Evolutionary conservation across 2,329 filamentous ascomycete species (phyloP), one percentile per base, ranked within the genome.

Genomic region (Colletotrichum scovillei): DNA sequence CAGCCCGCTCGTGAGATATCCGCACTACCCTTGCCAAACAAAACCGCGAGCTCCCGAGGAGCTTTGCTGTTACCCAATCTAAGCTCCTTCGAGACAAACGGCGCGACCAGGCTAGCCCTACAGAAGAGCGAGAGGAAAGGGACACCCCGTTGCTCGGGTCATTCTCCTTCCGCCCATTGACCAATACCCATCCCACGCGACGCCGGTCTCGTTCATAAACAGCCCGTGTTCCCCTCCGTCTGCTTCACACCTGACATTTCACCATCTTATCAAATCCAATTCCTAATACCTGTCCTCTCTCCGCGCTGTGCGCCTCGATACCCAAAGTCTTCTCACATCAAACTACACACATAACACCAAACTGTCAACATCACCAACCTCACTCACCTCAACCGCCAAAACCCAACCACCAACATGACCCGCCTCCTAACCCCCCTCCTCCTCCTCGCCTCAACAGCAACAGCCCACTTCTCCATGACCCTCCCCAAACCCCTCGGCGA

Each of bases 401-500:
- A 9, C 19, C 26, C 49, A 56, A 60, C 62, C 52, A 42, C 53
- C 42, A 71, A 46, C 49, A 77, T 76, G 76, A 49, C 75, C 67
- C 74, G 60, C 59, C 63, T 75, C 35, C 68, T 87, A 65, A 72
- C 81, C 26, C 79, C 82, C 35, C 71, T 85, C 49, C 76, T 83
- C 49, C 79, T 88, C 73, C 81, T 82, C 72, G 79, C 84, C 72
- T 58, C 30, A 22, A 71, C 84, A 62, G 81, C 84, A 74, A 80
- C 81, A 60, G 88, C 88, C 63, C 90, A 92, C 80, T 91, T 91
- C 83, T 80, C 82, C 38, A 82, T 92, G 78, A 79, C 83, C 72
- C 80, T 85, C 79, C 82, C 90, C 81, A 60, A 74, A 75, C 1
- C 86, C 42, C 84, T 90, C 71, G 88, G 87, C 55, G 81, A 82